Evolutionary conservation across 257 asterid species (phyloP).

Genomic region (Solanum clarkiae): DNA sequence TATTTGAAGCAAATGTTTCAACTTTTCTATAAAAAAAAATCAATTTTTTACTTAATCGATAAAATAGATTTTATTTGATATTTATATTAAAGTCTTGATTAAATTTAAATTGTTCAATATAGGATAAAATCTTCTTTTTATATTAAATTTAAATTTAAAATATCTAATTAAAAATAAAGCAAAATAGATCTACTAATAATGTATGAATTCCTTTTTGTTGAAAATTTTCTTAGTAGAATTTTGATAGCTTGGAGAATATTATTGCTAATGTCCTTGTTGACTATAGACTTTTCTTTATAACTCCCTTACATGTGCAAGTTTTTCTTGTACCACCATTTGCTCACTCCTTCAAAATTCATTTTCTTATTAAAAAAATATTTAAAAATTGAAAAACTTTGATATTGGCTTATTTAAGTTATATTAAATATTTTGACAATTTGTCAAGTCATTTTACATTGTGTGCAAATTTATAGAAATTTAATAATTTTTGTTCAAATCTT

Average conservation of each 20-base stretch:
- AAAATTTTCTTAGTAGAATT: neutral
- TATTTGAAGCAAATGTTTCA: constrained; percentile 53
- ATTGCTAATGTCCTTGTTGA: constrained; percentile 22
- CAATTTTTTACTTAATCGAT: neutral
- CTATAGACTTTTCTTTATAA: constrained; percentile 20
- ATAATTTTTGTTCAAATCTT: neutral
- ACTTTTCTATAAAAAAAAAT: constrained; percentile 11
- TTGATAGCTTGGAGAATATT: constrained; percentile 4
- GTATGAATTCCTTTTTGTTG: neutral
- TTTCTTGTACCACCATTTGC: neutral
- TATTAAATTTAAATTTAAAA: too few species aligned
- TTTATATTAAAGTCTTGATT: too few species aligned
- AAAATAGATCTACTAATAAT: neutral
- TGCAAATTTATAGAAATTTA: neutral
- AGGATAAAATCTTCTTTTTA: too few species aligned
- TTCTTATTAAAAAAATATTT: neutral
- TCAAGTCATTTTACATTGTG: neutral
- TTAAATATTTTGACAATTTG: neutral
- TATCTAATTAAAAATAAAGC: too few species aligned
- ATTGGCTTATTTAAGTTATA: neutral
- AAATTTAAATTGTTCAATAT: too few species aligned
- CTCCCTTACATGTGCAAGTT: constrained; percentile 13
- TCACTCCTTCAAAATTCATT: neutral
- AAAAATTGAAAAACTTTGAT: neutral
- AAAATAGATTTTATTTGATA: too few species aligned